A percentile compares a stretch with the other conserved stretches of the same genome.
Evolutionary conservation across 139 green algal genomes (phyloP).

Genomic region (Picochlorum costavermella): DNA sequence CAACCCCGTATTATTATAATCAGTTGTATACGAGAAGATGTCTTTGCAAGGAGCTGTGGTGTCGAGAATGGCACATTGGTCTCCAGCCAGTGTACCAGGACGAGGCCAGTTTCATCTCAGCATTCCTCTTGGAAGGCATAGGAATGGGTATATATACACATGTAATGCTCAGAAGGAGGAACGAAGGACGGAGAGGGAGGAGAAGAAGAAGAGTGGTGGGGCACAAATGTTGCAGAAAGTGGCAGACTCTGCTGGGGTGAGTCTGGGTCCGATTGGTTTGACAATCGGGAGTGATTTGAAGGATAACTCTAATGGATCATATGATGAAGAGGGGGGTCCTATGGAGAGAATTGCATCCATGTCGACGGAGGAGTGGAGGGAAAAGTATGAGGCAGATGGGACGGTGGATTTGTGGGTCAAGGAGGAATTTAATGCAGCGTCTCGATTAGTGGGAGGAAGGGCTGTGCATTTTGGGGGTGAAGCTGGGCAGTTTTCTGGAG

Average conservation of each 20-base stretch:
- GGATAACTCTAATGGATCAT: background rate
- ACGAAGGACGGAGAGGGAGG: background rate
- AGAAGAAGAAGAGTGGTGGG: slow-evolving; percentile 9
- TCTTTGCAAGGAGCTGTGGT: too few relatives aligned
- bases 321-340: background rate
- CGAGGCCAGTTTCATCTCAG: too few relatives aligned
- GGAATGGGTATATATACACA: too few relatives aligned
- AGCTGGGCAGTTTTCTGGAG: slow-evolving; percentile 62
- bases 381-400: slow-evolving; percentile 68
- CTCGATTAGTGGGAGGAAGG: slow-evolving; percentile 64
- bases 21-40: too few relatives aligned
- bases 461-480: slow-evolving; percentile 55
- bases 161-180: too few relatives aligned
- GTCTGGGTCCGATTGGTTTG: slow-evolving; percentile 58
- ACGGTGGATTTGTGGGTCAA: slow-evolving; percentile 82
- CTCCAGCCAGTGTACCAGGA: too few relatives aligned
- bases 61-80: too few relatives aligned
- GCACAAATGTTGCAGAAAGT: slow-evolving; percentile 21
- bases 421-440: slow-evolving; percentile 92
- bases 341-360: slow-evolving; percentile 53
- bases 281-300: slow-evolving; percentile 31
- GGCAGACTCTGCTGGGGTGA: slow-evolving; percentile 30
- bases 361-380: slow-evolving; percentile 71
- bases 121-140: too few relatives aligned
- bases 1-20: too few relatives aligned